Base-by-base conservation (phyloP, 257 asterid genomes). In the Solanum raphanifolium region DNA sequence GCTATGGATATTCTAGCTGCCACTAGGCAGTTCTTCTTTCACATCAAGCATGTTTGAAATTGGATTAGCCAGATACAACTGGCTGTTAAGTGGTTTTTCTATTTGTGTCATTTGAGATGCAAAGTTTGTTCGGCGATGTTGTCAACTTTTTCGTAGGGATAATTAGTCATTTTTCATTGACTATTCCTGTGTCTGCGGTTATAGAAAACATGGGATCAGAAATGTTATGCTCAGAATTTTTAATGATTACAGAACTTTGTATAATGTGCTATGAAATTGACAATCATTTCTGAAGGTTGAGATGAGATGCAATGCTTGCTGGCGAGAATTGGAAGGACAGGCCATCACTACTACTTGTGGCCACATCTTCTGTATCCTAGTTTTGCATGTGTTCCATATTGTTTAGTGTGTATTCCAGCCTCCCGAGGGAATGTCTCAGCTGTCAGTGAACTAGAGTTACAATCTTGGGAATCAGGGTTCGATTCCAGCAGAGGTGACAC, bases 221-320 rank as follows among this genome's bases (percentile, higher is more conserved):
- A 46, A 46, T 27, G 27, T 81, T 81, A 9, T 46, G 68, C 85
- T 46, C 38, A 4, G 39, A 79, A 4, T 5, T 43, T 15, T 29
- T 20, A 46, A 25, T 79, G 84, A 25, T 41, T 79, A 18, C 84
- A 79, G 65, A 46, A 18, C 18, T 81, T 46, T 18, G 68, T 29
- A 29, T 81, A 46, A 27, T 81, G 25, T 81, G 85, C 18, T 81
- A 29, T 29, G 41, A 46, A 46, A 81, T 5, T 81, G 41, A 46
- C 20, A 81, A 29, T 81, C 68, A 75, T 43, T 72, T 66, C 83
- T 86, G 87, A 89, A 88, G 85, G 89, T 85, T 89, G 89, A 92
- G 91, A 96, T 96, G 98, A 96, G 98, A 91, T 96, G 98, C 94
- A 96, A 96, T 72, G 95, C 96, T 27, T 96, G 99, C 94, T 96